phyloP scores from a whole-genome alignment of 495 filamentous ascomycete species.

The Letharia columbiana region DNA sequence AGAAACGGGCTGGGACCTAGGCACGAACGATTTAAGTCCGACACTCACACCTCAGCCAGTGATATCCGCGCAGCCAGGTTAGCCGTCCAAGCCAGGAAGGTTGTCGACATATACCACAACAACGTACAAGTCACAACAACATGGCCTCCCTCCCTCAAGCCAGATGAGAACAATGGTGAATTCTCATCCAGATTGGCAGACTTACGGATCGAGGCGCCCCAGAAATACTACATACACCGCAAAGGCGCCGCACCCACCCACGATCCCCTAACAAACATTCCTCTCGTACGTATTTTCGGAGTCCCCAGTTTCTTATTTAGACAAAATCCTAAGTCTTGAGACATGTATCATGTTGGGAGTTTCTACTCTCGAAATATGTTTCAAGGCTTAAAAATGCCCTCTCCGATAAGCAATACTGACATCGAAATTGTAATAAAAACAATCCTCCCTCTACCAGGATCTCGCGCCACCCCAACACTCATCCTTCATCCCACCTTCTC shows the following conservation, averaged over 20 bases:
- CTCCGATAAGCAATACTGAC: no score
- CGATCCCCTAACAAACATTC: constrained; percentile 13
- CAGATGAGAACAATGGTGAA: not conserved
- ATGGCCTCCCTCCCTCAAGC: constrained; percentile 27
- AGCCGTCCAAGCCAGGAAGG: constrained; percentile 26
- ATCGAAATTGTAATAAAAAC: not conserved
- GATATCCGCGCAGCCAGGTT: constrained; percentile 16
- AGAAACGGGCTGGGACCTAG: constrained; percentile 23
- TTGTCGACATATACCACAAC: constrained; percentile 36
- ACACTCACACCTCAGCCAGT: not conserved
- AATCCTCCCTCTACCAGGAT: constrained; percentile 34
- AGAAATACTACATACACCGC: constrained; percentile 32
- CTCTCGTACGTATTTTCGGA: constrained; percentile 5
- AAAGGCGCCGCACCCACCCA: constrained; percentile 34
- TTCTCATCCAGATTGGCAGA: not conserved
- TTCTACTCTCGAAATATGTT: no score
- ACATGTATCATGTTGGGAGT: no score
- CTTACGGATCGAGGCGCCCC: not conserved
- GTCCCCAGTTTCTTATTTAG: no score
- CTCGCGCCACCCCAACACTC: constrained; percentile 33
- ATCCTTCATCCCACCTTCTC: constrained; percentile 30
- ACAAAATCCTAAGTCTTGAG: no score
- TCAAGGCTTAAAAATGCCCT: no score
- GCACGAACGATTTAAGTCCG: not conserved
- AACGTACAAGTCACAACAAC: constrained; percentile 25